Evolutionary conservation across 139 green algal genomes (phyloP).

Genomic region (Pedinophyceae sp.): DNA sequence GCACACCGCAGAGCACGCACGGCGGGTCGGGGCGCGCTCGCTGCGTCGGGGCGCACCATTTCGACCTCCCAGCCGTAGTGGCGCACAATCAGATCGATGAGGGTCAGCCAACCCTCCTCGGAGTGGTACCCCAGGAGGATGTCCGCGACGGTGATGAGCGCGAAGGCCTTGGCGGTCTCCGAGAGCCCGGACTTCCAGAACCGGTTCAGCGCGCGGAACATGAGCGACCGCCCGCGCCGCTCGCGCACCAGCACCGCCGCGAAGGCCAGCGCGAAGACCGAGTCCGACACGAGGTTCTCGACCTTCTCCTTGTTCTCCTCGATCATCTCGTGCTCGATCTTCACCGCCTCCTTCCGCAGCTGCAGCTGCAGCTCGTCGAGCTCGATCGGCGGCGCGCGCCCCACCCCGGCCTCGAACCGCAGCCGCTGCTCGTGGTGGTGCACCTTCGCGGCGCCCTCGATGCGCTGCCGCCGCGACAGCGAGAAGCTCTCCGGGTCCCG

Average conservation of each 20-base stretch:
- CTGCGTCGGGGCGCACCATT: neutral
- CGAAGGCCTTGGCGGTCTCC: conserved; percentile 81
- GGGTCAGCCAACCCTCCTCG: conserved; percentile 77
- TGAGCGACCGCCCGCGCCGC: conserved; percentile 12
- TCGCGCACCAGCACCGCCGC: conserved; percentile 36
- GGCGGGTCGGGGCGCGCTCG: neutral
- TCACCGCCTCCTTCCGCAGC: conserved; percentile 23
- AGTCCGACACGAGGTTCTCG: conserved; percentile 40
- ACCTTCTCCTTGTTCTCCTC: conserved; percentile 37
- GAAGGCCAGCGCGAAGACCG: conserved; percentile 29
- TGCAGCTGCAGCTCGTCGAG: conserved; percentile 43
- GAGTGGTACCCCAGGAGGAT: conserved; percentile 86
- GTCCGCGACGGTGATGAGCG: conserved; percentile 70
- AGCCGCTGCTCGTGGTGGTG: conserved; percentile 65
- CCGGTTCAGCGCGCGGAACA: conserved; percentile 48
- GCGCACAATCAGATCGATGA: conserved; percentile 39
- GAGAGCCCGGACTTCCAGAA: conserved; percentile 63
- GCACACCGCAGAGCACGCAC: neutral
- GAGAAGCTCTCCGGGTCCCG: conserved; percentile 5
- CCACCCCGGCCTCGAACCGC: conserved; percentile 58
- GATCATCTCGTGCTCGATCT: conserved; percentile 41
- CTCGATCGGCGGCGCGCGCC: conserved; percentile 39
- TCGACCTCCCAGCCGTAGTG: neutral
- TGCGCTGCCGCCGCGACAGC: conserved; percentile 3
- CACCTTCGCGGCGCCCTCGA: conserved; percentile 15